Percentiles rank a stretch among this genome's conserved stretches.
These are phyloP conservation scores for Gastrolobium villosum DNA, from an alignment of 306 rosid species.

Conservation along the genomic window DNA sequence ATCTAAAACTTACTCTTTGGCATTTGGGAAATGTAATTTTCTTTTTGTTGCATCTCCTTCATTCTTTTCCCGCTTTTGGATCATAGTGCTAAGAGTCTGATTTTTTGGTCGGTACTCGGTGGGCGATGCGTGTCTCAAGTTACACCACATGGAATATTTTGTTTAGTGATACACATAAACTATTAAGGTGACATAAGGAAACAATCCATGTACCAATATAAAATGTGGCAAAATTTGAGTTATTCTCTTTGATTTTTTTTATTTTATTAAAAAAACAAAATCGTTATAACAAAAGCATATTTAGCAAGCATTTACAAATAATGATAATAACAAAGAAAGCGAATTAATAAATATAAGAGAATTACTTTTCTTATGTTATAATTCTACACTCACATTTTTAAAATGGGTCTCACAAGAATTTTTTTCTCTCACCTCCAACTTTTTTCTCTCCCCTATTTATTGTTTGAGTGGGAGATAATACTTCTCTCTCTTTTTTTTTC, in stretches of 20 bases:
- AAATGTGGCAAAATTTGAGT: not conserved
- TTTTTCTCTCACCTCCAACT: no score
- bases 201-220: not conserved
- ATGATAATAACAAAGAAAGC: not conserved
- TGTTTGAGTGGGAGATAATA: no score
- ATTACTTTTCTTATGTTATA: no score
- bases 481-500: no score
- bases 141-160: slow-evolving; percentile 31
- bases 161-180: not conserved
- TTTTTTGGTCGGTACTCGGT: slow-evolving; percentile 43
- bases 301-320: not conserved
- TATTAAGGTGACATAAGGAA: not conserved
- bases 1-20: slow-evolving; percentile 45
- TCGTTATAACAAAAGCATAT: not conserved
- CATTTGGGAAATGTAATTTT: slow-evolving; percentile 44
- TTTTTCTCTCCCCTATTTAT: no score
- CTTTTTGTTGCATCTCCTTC: slow-evolving; percentile 5
- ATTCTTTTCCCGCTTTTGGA: slow-evolving; percentile 39
- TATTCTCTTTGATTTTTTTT: not conserved
- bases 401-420: no score
- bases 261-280: not conserved
- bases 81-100: not conserved
- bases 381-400: no score
- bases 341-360: no score
- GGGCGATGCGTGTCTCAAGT: slow-evolving; percentile 20